These are phyloP conservation scores for Aphanomyces euteiches DNA, from an alignment of 352 stramenopile species.

Conservation along the genomic window DNA sequence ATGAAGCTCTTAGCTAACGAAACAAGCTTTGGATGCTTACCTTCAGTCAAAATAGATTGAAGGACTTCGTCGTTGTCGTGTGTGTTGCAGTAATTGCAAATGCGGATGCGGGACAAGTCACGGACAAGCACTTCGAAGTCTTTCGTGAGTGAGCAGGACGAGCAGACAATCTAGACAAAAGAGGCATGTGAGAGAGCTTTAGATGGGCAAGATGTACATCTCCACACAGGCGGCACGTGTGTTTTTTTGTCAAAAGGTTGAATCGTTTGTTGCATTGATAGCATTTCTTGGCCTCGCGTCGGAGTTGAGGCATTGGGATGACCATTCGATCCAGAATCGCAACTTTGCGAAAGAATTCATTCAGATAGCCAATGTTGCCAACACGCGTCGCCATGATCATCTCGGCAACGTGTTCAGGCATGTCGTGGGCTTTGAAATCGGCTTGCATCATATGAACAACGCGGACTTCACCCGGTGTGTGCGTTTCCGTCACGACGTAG, in stretches of 20 bases:
- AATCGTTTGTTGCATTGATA: conserved; percentile 11
- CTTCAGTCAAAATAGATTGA: neutral
- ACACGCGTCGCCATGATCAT: conserved; percentile 14
- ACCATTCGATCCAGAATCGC: conserved; percentile 21
- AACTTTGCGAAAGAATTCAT: conserved; percentile 15
- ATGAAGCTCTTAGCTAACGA: neutral
- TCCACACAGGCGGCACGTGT: conserved; percentile 18
- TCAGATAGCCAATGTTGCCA: conserved; percentile 8
- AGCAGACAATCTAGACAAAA: conserved; percentile 22
- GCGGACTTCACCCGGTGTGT: conserved; percentile 1
- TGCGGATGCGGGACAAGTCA: neutral
- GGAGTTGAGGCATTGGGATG: neutral
- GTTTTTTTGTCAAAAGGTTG: conserved; percentile 8
- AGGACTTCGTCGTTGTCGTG: neutral
- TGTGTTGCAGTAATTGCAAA: conserved; percentile 19
- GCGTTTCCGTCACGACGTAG: conserved; percentile 23
- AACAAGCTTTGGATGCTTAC: neutral
- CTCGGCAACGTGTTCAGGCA: conserved; percentile 4
- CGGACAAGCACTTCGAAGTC: conserved; percentile 11
- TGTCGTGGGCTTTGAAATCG: conserved; percentile 21
- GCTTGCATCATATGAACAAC: conserved; percentile 26
- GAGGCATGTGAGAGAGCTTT: neutral
- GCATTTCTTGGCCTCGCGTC: conserved; percentile 7
- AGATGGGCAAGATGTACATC: conserved; percentile 4
- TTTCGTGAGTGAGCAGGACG: conserved; percentile 1